phyloP scores from a whole-genome alignment of 2,329 filamentous ascomycete genomes.

The Orbilia quercus region DNA sequence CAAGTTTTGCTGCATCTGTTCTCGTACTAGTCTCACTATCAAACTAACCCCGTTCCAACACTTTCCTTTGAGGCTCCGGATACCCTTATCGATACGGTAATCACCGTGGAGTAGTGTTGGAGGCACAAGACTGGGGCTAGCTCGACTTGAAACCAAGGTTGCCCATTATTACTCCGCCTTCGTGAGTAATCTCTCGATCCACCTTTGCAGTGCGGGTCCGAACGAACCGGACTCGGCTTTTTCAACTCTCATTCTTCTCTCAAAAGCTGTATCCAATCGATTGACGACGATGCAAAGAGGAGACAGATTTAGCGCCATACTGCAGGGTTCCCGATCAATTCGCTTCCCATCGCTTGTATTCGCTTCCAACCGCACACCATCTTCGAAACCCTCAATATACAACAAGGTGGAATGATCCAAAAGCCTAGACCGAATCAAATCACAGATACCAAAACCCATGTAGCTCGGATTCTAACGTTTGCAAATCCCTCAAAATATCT shows the following conservation, averaged over 20 bases:
- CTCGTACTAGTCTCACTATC: conserved; percentile 4
- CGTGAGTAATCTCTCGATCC: conserved; percentile 18
- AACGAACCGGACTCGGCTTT: conserved; percentile 17
- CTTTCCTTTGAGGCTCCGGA: conserved; percentile 30
- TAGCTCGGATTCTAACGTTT: conserved; percentile 14
- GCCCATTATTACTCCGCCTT: conserved; percentile 6
- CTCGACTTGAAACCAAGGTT: no score
- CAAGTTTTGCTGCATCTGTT: neutral
- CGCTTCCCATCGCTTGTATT: conserved; percentile 54
- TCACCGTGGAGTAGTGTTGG: neutral
- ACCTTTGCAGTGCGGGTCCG: conserved; percentile 10
- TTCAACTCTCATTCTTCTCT: conserved; percentile 17
- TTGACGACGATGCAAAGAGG: neutral
- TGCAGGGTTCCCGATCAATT: conserved; percentile 34
- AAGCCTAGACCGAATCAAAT: no score
- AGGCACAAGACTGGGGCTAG: conserved; percentile 29
- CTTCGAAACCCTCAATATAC: neutral
- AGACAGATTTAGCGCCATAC: conserved; percentile 5
- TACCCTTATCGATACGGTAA: neutral
- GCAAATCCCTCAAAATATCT: conserved; percentile 34
- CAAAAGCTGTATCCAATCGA: conserved; percentile 32
- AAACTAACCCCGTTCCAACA: conserved; percentile 31
- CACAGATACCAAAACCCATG: conserved; percentile 12
- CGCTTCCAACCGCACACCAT: conserved; percentile 51
- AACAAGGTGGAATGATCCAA: neutral